Evolutionary conservation across 139 green algal species (phyloP).

Genomic region (Limnomonas spitsbergensis): DNA sequence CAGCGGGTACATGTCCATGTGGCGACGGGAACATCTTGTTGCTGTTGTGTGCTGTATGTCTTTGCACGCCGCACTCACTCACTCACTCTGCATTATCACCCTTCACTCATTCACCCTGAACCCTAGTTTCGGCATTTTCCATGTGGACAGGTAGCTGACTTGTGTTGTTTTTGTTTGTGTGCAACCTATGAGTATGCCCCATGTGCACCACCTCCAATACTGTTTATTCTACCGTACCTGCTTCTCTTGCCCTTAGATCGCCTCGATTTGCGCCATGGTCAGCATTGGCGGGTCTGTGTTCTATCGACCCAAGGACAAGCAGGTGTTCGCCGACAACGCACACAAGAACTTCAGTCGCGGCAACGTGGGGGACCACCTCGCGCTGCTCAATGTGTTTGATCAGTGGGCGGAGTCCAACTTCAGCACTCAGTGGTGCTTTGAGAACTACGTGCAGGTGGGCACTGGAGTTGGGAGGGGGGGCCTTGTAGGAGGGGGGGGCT

Average conservation of each 20-base stretch:
- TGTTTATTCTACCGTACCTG: neutral
- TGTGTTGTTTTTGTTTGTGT: no score
- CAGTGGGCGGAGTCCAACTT: conserved; percentile 89
- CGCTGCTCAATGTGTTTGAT: conserved; percentile 77
- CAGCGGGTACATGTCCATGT: no score
- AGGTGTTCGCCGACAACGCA: conserved; percentile 87
- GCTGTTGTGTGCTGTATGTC: no score
- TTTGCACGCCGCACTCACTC: no score
- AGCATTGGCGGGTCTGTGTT: conserved; percentile 87
- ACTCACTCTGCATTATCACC: no score
- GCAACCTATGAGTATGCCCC: neutral
- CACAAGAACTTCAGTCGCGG: conserved; percentile 84
- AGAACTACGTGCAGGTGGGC: conserved; percentile 91
- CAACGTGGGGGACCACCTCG: conserved; percentile 93
- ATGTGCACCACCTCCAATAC: neutral
- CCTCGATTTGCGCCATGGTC: conserved; percentile 92
- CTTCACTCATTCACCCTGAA: no score
- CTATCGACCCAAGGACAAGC: conserved; percentile 96
- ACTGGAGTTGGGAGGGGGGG: no score
- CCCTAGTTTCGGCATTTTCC: no score
- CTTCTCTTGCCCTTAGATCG: conserved; percentile 58
- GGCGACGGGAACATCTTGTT: neutral
- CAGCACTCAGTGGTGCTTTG: conserved; percentile 88
- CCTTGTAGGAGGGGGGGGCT: neutral
- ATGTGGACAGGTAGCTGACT: no score